Evolutionary conservation across 2,329 filamentous ascomycete genomes (phyloP).

Genomic region (Aureobasidium sp.): DNA sequence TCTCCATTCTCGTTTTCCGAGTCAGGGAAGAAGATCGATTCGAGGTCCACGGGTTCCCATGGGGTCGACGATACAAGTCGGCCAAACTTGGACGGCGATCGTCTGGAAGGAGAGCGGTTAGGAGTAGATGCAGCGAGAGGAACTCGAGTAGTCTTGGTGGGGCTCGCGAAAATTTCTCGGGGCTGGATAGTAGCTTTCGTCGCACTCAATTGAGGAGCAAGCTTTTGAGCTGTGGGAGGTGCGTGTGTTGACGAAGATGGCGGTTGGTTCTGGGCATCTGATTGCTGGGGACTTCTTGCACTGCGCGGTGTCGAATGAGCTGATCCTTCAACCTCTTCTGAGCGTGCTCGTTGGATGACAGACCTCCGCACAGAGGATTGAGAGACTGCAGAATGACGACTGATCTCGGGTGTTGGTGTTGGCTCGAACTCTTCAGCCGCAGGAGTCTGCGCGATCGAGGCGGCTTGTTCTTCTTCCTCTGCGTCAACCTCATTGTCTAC

Average conservation of each 20-base stretch:
- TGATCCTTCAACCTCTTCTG: conserved; percentile 47
- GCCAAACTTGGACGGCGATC: conserved; percentile 40
- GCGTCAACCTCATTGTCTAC: neutral
- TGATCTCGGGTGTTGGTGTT: conserved; percentile 26
- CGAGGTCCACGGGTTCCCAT: conserved; percentile 73
- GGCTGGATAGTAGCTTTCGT: conserved; percentile 2
- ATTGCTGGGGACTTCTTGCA: conserved; percentile 48
- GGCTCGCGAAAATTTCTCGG: conserved; percentile 21
- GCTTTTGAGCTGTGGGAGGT: conserved; percentile 11
- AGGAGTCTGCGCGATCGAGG: conserved; percentile 14
- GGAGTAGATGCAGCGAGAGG: conserved; percentile 38
- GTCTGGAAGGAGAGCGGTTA: conserved; percentile 24
- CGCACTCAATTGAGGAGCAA: conserved; percentile 29
- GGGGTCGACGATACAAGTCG: conserved; percentile 46
- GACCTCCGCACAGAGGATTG: neutral
- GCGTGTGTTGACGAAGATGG: conserved; percentile 49
- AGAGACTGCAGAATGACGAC: conserved; percentile 14
- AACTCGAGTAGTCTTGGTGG: conserved; percentile 31
- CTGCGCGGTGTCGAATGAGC: conserved; percentile 57
- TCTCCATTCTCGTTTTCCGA: conserved; percentile 37
- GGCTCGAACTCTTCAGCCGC: conserved; percentile 32
- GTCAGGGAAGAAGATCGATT: conserved; percentile 55
- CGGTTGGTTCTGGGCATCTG: conserved; percentile 72
- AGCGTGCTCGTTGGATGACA: conserved; percentile 27
- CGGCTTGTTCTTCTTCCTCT: conserved; percentile 8